A percentile compares a stretch with the other conserved stretches of the same genome.
These are phyloP conservation scores for Dichotomopilus funicola DNA, from an alignment of 2,329 filamentous ascomycete species.

Conservation along the genomic window DNA sequence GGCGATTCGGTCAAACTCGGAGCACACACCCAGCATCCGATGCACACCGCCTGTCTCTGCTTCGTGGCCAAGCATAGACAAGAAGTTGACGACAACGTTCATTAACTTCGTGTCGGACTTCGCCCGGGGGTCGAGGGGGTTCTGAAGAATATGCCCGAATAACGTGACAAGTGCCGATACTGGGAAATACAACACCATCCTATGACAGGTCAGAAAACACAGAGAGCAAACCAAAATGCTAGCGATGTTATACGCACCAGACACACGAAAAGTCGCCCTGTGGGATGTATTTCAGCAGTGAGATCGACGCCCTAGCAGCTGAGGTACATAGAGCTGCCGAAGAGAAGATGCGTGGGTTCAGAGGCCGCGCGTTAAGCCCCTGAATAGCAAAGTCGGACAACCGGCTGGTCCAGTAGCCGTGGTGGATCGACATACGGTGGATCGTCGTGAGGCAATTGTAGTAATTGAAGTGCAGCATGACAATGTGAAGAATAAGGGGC, in stretches of 20 bases:
- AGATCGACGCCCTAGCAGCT: conserved; percentile 86
- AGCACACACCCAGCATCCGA: conserved; percentile 87
- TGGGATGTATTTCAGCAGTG: conserved; percentile 90
- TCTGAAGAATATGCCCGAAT: conserved; percentile 94
- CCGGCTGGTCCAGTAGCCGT: conserved; percentile 95
- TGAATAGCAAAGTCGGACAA: conserved; percentile 93
- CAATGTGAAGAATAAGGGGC: conserved; percentile 87
- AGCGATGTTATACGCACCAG: conserved; percentile 63
- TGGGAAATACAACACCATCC: conserved; percentile 92
- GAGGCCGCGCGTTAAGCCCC: conserved; percentile 78
- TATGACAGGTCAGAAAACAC: conserved; percentile 27
- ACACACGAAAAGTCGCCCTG: conserved; percentile 93
- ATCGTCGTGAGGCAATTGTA: conserved; percentile 98
- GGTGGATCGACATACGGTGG: conserved; percentile 96
- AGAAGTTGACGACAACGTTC: conserved; percentile 85
- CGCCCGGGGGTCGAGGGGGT: conserved; percentile 81
- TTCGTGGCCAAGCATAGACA: conserved; percentile 83
- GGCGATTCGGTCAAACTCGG: conserved; percentile 94
- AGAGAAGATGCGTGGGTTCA: conserved; percentile 92
- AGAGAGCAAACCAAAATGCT: too few relatives aligned
- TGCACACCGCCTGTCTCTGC: conserved; percentile 85
- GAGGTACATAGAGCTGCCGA: conserved; percentile 89
- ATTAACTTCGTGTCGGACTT: conserved; percentile 86
- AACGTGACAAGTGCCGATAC: conserved; percentile 91
- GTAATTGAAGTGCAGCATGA: conserved; percentile 92